phyloP scores from a whole-genome alignment of 352 stramenopile genomes.

The Phytophthora syringae region DNA sequence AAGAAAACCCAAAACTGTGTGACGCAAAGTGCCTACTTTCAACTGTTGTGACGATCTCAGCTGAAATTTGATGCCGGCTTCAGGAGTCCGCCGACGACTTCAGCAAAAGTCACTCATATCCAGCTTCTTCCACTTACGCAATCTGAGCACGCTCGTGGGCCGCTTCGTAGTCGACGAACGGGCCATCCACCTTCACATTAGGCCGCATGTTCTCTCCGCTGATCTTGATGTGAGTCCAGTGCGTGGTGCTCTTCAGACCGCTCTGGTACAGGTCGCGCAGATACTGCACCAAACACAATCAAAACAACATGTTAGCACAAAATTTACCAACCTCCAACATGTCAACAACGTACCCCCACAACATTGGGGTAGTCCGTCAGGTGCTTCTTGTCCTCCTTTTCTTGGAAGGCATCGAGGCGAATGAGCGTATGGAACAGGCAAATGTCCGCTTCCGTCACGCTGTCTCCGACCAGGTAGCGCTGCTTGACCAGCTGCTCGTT shows the following conservation, averaged over 20 bases:
- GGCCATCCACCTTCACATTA: constrained; percentile 77
- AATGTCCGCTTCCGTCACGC: constrained; percentile 54
- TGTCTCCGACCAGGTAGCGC: constrained; percentile 30
- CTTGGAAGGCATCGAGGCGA: constrained; percentile 40
- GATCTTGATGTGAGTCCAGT: constrained; percentile 91
- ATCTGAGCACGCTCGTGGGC: constrained; percentile 35
- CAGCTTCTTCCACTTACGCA: too few species aligned
- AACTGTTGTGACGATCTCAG: too few species aligned
- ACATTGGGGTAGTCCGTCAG: constrained; percentile 62
- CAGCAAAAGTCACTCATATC: too few species aligned
- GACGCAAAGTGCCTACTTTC: too few species aligned
- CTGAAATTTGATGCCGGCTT: too few species aligned
- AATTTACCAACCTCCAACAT: not conserved
- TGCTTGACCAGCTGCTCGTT: constrained; percentile 32
- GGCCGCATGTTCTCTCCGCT: constrained; percentile 81
- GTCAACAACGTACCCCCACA: constrained; percentile 22
- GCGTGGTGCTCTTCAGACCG: constrained; percentile 64
- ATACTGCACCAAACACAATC: constrained; percentile 31
- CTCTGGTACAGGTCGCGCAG: constrained; percentile 84
- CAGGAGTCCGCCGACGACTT: too few species aligned
- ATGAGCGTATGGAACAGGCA: constrained; percentile 49
- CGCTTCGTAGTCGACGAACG: constrained; percentile 35
- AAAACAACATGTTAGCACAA: not conserved
- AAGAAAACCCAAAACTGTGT: too few species aligned
- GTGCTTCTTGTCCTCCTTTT: constrained; percentile 35